These are phyloP conservation scores for Vachellia collinsii DNA, from an alignment of 306 rosid species.

Conservation along the genomic window DNA sequence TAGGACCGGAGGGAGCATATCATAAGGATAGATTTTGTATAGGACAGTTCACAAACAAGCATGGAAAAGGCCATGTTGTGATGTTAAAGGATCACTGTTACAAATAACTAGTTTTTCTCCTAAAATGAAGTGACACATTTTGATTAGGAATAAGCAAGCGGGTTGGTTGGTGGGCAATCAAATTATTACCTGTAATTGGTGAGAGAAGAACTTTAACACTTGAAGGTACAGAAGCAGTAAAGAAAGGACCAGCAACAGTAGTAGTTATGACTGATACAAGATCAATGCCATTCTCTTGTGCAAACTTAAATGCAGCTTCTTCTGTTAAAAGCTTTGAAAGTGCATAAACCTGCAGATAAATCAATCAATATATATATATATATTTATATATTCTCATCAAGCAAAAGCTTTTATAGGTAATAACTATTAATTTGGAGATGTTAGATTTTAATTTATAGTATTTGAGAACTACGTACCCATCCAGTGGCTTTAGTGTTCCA, in stretches of 20 bases:
- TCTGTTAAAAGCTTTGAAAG: slow-evolving; percentile 60
- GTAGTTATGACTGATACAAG: slow-evolving; percentile 58
- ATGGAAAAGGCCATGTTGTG: neutral
- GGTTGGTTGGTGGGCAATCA: neutral
- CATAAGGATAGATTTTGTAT: neutral
- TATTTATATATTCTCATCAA: neutral
- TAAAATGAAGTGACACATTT: neutral
- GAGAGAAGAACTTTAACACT: slow-evolving; percentile 60
- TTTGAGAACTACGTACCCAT: slow-evolving; percentile 53
- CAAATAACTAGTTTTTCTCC: neutral
- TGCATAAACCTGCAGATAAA: slow-evolving; percentile 49
- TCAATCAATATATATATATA: too few relatives aligned
- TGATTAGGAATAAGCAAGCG: neutral
- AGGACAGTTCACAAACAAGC: neutral
- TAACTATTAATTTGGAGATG: neutral
- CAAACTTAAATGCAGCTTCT: slow-evolving; percentile 63
- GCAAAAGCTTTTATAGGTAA: too few relatives aligned
- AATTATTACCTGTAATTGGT: slow-evolving; percentile 50
- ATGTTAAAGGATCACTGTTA: neutral
- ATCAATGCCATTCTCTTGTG: slow-evolving; percentile 56
- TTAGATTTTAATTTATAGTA: neutral
- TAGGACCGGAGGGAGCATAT: too few relatives aligned
- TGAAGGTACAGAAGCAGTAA: slow-evolving; percentile 53
- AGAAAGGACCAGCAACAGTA: slow-evolving; percentile 62
- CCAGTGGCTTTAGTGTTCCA: slow-evolving; percentile 57